Conservation (phyloP, 768 basidiomycete genomes). For the Kwoniella mangroviensis region DNA sequence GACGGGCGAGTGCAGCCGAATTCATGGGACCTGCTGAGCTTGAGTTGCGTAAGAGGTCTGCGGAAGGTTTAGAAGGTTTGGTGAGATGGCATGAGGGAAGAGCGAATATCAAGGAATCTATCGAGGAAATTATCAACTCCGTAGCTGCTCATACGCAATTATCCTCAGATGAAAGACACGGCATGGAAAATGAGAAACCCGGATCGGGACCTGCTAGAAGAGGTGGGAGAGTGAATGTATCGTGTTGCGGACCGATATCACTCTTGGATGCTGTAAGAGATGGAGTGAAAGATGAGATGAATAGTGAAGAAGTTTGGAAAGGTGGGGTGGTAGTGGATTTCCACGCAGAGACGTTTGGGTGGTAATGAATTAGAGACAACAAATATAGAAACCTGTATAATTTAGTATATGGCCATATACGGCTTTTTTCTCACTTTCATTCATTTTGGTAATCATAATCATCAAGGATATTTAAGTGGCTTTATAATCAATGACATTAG, state of each 20-base stretch:
- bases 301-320: conserved; percentile 15
- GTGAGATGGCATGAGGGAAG: conserved; percentile 41
- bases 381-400: not conserved
- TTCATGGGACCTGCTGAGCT: conserved; percentile 15
- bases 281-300: conserved; percentile 18
- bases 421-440: too few relatives aligned
- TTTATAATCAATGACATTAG: too few relatives aligned
- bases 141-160: conserved; percentile 9
- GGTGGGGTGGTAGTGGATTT: conserved; percentile 26
- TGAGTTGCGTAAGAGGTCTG: conserved; percentile 16
- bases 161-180: not conserved
- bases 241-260: conserved; percentile 22
- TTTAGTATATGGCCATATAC: too few relatives aligned
- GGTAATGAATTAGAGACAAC: conserved; percentile 6
- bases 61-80: conserved; percentile 31
- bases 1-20: not conserved
- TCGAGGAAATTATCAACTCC: conserved; percentile 23
- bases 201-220: not conserved
- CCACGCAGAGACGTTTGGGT: conserved; percentile 28
- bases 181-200: not conserved
- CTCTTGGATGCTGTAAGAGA: conserved; percentile 20
- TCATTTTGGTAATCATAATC: too few relatives aligned
- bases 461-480: too few relatives aligned
- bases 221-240: conserved; percentile 23
- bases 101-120: conserved; percentile 26